Percentiles rank a stretch among this genome's conserved stretches.
These are phyloP conservation scores for Fusarium brachygibbosum DNA, from an alignment of 2,329 filamentous ascomycete species.

Conservation along the genomic window DNA sequence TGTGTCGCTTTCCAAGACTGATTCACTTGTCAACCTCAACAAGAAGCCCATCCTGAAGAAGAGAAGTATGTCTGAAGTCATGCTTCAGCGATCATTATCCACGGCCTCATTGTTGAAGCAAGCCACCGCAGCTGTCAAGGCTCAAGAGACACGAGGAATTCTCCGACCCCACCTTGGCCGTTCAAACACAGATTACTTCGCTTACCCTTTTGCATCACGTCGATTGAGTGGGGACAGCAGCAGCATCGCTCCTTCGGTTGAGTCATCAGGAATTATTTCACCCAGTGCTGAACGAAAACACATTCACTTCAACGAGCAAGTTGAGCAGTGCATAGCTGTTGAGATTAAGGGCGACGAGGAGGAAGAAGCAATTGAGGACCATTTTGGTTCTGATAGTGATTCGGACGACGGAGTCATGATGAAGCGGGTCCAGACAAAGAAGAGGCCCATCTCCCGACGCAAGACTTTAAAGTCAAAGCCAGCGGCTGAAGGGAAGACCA, in stretches of 20 bases:
- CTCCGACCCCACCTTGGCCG: constrained; percentile 70
- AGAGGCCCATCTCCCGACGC: constrained; percentile 63
- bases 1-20: constrained; percentile 63
- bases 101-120: constrained; percentile 91
- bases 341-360: constrained; percentile 85
- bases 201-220: constrained; percentile 73
- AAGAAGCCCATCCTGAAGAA: constrained; percentile 98
- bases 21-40: constrained; percentile 73
- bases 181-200: constrained; percentile 76
- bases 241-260: constrained; percentile 71
- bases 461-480: constrained; percentile 58
- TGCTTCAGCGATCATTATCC: constrained; percentile 90
- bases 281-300: constrained; percentile 79
- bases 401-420: constrained; percentile 89
- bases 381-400: constrained; percentile 70
- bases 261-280: constrained; percentile 77
- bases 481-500: constrained; percentile 79
- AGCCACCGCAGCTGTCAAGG: constrained; percentile 86
- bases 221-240: constrained; percentile 74
- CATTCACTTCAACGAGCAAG: constrained; percentile 96
- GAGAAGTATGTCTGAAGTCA: constrained; percentile 94
- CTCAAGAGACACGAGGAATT: constrained; percentile 74
- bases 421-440: constrained; percentile 73
- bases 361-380: constrained; percentile 72
- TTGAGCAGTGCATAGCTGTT: constrained; percentile 94